These are phyloP conservation scores for Mortierella sp. DNA, from an alignment of 371 early-diverging fungal species.

Conservation along the genomic window DNA sequence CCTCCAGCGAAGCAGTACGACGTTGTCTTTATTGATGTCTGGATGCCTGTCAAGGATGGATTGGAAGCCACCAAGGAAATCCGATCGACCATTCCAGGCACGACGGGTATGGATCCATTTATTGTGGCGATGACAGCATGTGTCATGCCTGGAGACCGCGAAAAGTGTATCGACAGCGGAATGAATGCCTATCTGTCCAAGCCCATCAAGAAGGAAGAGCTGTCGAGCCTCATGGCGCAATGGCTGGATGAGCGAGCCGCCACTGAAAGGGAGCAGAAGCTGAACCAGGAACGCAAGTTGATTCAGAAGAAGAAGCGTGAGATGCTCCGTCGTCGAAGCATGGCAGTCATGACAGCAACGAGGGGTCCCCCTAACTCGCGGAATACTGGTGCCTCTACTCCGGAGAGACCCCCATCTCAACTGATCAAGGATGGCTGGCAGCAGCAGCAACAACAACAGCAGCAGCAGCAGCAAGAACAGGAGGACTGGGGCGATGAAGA, in stretches of 20 bases:
- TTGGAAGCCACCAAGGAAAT: constrained; percentile 55
- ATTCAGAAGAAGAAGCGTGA: constrained; percentile 49
- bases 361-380: not conserved
- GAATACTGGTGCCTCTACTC: not conserved
- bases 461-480: constrained; percentile 17
- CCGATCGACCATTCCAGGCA: constrained; percentile 28
- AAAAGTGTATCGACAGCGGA: constrained; percentile 54
- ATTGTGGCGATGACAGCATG: constrained; percentile 58
- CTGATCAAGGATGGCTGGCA: too few species aligned
- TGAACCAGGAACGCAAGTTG: constrained; percentile 31
- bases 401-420: not conserved
- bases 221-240: constrained; percentile 36
- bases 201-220: constrained; percentile 52
- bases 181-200: constrained; percentile 59
- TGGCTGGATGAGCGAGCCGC: constrained; percentile 44
- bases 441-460: not conserved
- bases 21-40: constrained; percentile 63
- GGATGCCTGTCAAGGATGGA: constrained; percentile 65
- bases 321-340: constrained; percentile 33
- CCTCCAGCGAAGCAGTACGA: constrained; percentile 31
- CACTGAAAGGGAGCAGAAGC: constrained; percentile 17
- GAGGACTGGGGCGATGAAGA: constrained; percentile 27
- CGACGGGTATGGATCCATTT: constrained; percentile 26
- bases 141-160: constrained; percentile 55
- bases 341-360: constrained; percentile 21